Conservation (phyloP, 2,329 filamentous ascomycete genomes). For the Colletotrichum sp. region DNA sequence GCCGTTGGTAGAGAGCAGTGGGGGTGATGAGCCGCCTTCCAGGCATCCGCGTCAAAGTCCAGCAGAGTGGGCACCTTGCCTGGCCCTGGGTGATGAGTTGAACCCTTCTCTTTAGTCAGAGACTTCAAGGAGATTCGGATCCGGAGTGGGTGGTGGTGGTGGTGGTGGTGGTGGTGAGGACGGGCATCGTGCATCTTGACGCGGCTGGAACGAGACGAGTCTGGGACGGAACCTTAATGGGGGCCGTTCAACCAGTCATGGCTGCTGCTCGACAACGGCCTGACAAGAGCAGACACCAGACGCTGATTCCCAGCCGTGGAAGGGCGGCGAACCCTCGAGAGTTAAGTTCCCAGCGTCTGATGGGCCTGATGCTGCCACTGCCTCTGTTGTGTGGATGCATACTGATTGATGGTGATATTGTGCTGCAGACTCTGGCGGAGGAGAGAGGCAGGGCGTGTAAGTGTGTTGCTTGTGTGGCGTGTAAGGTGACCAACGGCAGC, state of each 20-base stretch:
- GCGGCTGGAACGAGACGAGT: conserved; percentile 20
- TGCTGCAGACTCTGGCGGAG: background rate
- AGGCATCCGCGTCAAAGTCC: background rate
- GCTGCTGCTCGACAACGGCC: background rate
- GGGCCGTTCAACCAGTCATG: background rate
- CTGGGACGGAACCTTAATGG: conserved; percentile 20
- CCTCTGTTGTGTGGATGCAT: background rate
- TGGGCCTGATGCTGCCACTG: background rate
- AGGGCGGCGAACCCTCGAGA: background rate
- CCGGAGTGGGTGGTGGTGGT: background rate
- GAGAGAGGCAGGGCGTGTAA: background rate
- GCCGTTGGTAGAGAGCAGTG: background rate
- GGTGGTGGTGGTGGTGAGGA: background rate
- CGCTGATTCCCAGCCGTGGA: background rate
- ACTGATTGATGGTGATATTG: background rate
- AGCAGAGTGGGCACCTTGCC: background rate
- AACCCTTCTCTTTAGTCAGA: background rate
- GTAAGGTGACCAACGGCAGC: background rate
- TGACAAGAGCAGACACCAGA: background rate
- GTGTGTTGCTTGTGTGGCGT: background rate
- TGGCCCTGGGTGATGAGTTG: background rate
- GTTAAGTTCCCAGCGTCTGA: background rate
- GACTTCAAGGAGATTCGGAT: background rate
- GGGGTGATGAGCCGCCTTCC: background rate
- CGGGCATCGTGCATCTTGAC: conserved; percentile 7